These are phyloP conservation scores for Tarenaya hassleriana DNA, from an alignment of 345 rosid genomes.

Conservation along the genomic window DNA sequence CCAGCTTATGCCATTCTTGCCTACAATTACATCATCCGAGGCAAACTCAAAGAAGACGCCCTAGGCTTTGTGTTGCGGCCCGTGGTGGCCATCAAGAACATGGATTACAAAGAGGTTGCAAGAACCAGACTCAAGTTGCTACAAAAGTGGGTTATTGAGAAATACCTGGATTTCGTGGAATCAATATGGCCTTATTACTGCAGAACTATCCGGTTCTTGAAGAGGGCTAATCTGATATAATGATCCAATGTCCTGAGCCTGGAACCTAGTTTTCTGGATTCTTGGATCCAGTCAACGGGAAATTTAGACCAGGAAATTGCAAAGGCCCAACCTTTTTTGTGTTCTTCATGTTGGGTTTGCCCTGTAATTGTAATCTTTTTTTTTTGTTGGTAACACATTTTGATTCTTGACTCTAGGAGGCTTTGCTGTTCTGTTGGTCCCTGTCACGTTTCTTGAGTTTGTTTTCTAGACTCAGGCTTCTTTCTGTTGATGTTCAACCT, in stretches of 20 bases:
- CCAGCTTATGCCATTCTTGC: slow-evolving; percentile 53
- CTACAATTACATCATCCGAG: slow-evolving; percentile 41
- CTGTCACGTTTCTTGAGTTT: too few species aligned
- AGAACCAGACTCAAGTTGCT: slow-evolving; percentile 49
- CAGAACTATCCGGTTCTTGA: slow-evolving; percentile 84
- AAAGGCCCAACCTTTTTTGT: too few species aligned
- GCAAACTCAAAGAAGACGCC: slow-evolving; percentile 57
- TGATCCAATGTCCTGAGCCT: background rate
- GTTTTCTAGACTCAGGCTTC: too few species aligned
- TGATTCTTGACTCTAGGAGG: too few species aligned
- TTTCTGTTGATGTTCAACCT: too few species aligned
- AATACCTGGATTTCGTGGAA: slow-evolving; percentile 70
- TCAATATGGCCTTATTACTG: slow-evolving; percentile 92
- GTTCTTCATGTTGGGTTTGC: too few species aligned
- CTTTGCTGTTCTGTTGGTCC: too few species aligned
- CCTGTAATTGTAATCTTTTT: too few species aligned
- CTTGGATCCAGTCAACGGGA: background rate
- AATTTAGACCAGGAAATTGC: too few species aligned
- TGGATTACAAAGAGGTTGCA: slow-evolving; percentile 53
- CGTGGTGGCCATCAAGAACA: slow-evolving; percentile 48
- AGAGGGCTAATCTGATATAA: slow-evolving; percentile 78
- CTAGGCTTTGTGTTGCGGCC: slow-evolving; percentile 46
- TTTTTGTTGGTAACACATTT: too few species aligned
- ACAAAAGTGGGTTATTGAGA: slow-evolving; percentile 57
- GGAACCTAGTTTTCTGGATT: slow-evolving; percentile 15